phyloP scores from a whole-genome alignment of 768 basidiomycete species.

The Lentinula guzmanii region DNA sequence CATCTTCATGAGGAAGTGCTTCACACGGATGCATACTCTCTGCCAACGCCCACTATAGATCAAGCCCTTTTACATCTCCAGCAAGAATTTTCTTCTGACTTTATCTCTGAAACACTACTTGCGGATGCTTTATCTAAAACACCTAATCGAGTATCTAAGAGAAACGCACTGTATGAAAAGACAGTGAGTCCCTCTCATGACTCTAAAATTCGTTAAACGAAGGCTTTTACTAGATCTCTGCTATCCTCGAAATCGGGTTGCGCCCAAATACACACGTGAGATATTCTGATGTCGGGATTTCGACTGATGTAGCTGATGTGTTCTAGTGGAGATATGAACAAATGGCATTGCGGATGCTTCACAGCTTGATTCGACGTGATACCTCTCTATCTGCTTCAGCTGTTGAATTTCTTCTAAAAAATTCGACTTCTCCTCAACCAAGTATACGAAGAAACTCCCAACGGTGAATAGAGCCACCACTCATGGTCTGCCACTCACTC shows the following conservation, averaged over 20 bases:
- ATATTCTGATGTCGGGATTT: not conserved
- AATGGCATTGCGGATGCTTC: constrained; percentile 59
- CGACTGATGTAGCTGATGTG: not conserved
- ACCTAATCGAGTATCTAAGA: constrained; percentile 32
- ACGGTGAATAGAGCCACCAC: constrained; percentile 32
- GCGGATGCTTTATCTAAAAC: constrained; percentile 36
- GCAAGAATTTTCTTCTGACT: constrained; percentile 39
- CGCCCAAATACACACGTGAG: constrained; percentile 68
- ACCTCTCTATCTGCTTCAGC: constrained; percentile 42
- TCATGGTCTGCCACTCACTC: not conserved
- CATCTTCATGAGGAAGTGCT: constrained; percentile 61
- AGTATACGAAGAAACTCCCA: constrained; percentile 61
- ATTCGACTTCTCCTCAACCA: constrained; percentile 66
- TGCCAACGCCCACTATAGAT: constrained; percentile 42
- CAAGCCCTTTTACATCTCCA: constrained; percentile 42
- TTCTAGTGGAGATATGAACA: constrained; percentile 78
- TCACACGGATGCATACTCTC: constrained; percentile 54
- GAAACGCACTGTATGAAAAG: constrained; percentile 38
- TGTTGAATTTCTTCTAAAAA: constrained; percentile 58
- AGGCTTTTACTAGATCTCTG: constrained; percentile 38
- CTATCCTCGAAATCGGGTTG: constrained; percentile 54
- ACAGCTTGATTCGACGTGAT: constrained; percentile 61
- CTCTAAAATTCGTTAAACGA: not conserved
- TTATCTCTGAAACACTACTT: constrained; percentile 38
- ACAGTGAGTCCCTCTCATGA: constrained; percentile 34